Percentiles rank a stretch among this genome's conserved stretches.
Evolutionary conservation across 169 alveolate species (phyloP).

Genomic region (Perkinsus marinus): DNA sequence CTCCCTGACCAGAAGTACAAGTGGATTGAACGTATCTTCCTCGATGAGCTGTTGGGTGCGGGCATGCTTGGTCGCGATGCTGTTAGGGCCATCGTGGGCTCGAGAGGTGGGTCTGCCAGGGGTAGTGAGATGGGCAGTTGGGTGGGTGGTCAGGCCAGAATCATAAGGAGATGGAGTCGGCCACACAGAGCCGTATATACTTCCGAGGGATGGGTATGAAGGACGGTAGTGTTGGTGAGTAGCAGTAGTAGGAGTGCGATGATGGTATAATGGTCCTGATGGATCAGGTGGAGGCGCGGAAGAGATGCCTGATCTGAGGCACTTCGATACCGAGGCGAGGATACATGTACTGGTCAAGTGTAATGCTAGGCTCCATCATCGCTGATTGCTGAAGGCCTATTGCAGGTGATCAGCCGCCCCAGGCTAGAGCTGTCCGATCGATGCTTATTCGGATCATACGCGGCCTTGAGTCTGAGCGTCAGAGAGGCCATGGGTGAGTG

Average conservation of each 20-base stretch:
- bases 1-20: not conserved
- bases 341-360: not conserved
- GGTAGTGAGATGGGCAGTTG: not conserved
- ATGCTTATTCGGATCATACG: not conserved
- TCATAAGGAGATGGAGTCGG: not conserved
- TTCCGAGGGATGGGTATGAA: not conserved
- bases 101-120: not conserved
- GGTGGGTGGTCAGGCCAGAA: not conserved
- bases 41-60: not conserved
- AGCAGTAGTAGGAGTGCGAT: not conserved
- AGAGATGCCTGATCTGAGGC: not conserved
- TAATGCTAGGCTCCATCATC: not conserved
- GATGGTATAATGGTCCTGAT: not conserved
- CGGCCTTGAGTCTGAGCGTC: not conserved
- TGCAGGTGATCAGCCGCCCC: not conserved
- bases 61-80: not conserved
- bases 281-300: not conserved
- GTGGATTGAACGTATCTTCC: not conserved
- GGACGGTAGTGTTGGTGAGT: not conserved
- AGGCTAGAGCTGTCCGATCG: not conserved
- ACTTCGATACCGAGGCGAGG: not conserved
- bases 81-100: not conserved
- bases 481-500: not conserved
- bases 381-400: not conserved
- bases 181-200: not conserved